Evolutionary conservation across 2,329 filamentous ascomycete species (phyloP).

Genomic region (Acrodontium crateriforme): DNA sequence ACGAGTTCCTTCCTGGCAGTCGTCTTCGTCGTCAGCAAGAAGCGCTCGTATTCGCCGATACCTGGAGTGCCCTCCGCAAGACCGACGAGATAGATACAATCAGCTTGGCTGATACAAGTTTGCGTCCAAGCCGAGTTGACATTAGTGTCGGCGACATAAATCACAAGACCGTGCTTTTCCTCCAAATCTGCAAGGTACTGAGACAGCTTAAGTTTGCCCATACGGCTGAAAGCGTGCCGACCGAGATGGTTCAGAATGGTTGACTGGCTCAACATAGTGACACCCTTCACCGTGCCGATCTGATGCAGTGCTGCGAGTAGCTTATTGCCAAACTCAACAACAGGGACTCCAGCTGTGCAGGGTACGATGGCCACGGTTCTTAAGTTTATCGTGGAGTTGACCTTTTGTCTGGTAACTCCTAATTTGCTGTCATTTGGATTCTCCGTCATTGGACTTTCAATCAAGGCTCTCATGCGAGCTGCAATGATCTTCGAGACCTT

Average conservation of each 20-base stretch:
- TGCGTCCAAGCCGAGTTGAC: slow-evolving; percentile 98
- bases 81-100: slow-evolving; percentile 87
- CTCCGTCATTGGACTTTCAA: slow-evolving; percentile 62
- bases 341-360: slow-evolving; percentile 79
- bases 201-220: slow-evolving; percentile 90
- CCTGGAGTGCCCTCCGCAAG: slow-evolving; percentile 77
- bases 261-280: slow-evolving; percentile 83
- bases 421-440: slow-evolving; percentile 27
- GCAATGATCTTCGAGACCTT: slow-evolving; percentile 99
- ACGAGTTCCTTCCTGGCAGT: slow-evolving; percentile 90
- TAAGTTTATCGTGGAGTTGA: slow-evolving; percentile 79
- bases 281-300: slow-evolving; percentile 77
- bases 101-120: slow-evolving; percentile 91
- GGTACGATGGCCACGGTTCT: slow-evolving; percentile 86
- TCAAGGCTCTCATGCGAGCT: slow-evolving; percentile 75
- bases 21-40: slow-evolving; percentile 92
- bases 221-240: slow-evolving; percentile 89
- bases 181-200: slow-evolving; percentile 95
- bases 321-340: slow-evolving; percentile 85
- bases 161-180: slow-evolving; percentile 88
- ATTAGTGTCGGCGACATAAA: slow-evolving; percentile 92
- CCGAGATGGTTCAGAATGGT: slow-evolving; percentile 90
- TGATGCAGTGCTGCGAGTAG: slow-evolving; percentile 79
- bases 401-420: slow-evolving; percentile 43
- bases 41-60: slow-evolving; percentile 93